These are phyloP conservation scores for Skeletonema potamos DNA, from an alignment of 108 stramenopile species.

Conservation along the genomic window DNA sequence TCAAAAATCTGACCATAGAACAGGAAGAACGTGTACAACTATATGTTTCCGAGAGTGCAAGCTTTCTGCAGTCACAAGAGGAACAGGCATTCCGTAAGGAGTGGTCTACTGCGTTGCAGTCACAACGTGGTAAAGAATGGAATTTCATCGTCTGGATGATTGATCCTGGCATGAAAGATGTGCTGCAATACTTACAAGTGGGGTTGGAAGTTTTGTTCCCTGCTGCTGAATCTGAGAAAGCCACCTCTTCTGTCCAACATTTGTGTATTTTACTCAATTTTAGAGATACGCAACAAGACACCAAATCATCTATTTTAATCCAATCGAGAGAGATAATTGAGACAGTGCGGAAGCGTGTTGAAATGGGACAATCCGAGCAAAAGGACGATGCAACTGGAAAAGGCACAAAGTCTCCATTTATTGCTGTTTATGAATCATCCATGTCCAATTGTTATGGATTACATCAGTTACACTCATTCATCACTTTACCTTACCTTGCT, in stretches of 20 bases:
- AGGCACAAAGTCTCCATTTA: conserved; percentile 1
- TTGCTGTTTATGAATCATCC: conserved; percentile 42
- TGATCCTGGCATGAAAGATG: conserved; percentile 24
- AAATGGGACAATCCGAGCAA: too few species aligned
- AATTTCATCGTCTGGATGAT: conserved; percentile 44
- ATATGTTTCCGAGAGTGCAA: conserved; percentile 22
- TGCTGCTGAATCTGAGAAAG: conserved; percentile 5
- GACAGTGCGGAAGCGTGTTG: not conserved
- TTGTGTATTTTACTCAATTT: conserved; percentile 51
- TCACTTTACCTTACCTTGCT: conserved; percentile 34
- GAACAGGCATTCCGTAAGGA: conserved; percentile 5
- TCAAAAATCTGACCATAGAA: not conserved
- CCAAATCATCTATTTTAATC: conserved; percentile 1
- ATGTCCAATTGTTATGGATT: conserved; percentile 45
- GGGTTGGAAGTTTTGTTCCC: conserved; percentile 37
- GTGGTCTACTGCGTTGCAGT: not conserved
- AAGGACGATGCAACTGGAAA: not conserved
- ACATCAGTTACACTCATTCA: conserved; percentile 37
- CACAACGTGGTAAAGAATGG: conserved; percentile 15
- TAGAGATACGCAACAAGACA: conserved; percentile 15
- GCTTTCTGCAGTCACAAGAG: not conserved
- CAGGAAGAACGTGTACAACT: conserved; percentile 22
- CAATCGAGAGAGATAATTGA: conserved; percentile 6
- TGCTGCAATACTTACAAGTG: conserved; percentile 20
- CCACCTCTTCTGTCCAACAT: conserved; percentile 15